These are phyloP conservation scores for Ophiostoma ulmi DNA, from an alignment of 2,329 filamentous ascomycete species.

Conservation along the genomic window DNA sequence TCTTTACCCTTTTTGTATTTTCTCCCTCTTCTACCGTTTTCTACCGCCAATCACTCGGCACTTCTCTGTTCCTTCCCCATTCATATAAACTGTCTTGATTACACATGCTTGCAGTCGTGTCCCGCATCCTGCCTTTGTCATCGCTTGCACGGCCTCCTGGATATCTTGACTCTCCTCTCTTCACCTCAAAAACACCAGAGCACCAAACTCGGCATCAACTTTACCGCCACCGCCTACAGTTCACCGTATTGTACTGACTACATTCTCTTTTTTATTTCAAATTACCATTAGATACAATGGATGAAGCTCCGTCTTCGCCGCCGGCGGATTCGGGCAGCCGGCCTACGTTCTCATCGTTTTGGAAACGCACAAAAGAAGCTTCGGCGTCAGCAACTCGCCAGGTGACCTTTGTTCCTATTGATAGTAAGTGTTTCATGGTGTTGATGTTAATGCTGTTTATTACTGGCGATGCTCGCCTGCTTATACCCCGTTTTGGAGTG, in stretches of 20 bases:
- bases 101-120: neutral
- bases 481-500: neutral
- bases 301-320: slow-evolving; percentile 15
- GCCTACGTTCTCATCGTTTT: slow-evolving; percentile 46
- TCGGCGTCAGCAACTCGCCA: slow-evolving; percentile 30
- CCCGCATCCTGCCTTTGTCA: neutral
- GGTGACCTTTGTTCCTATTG: slow-evolving; percentile 37
- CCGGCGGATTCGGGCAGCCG: slow-evolving; percentile 26
- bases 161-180: neutral
- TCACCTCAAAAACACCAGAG: neutral
- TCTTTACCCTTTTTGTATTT: neutral
- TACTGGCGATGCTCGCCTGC: neutral
- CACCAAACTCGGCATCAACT: neutral
- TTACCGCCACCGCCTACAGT: neutral
- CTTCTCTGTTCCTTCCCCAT: neutral
- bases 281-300: slow-evolving; percentile 12
- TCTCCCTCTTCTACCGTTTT: neutral
- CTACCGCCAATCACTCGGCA: neutral
- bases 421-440: slow-evolving; percentile 20
- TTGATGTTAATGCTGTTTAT: neutral
- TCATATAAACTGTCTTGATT: neutral
- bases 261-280: neutral
- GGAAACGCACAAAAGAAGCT: slow-evolving; percentile 43
- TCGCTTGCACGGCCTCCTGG: neutral
- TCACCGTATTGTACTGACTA: neutral